Percentiles rank a stretch among this genome's conserved stretches.
Conservation (phyloP, 2,329 filamentous ascomycete species). For the Colletotrichum sp. region DNA sequence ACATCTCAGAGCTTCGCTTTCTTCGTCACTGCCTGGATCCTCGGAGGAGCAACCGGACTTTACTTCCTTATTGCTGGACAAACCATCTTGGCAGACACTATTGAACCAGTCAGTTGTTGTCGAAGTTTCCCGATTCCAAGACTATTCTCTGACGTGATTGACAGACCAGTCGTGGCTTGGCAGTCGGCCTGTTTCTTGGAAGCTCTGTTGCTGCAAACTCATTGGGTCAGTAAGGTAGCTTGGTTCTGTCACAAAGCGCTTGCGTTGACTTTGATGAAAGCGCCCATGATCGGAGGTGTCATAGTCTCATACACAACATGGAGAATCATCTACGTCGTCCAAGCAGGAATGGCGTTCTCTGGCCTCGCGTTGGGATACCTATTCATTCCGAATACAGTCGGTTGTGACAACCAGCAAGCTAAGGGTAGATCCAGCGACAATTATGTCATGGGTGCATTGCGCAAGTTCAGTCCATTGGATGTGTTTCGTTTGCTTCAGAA, state of each 20-base stretch:
- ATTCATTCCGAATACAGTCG: not conserved
- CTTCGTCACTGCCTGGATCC: not conserved
- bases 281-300: not conserved
- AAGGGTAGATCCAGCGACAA: not conserved
- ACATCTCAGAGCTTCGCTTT: not conserved
- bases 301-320: not conserved
- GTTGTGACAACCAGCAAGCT: not conserved
- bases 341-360: not conserved
- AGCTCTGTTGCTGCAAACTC: not conserved
- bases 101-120: not conserved
- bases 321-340: not conserved
- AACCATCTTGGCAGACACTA: not conserved
- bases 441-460: not conserved
- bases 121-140: rapidly evolving
- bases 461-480: not conserved
- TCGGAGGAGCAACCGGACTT: not conserved
- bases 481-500: not conserved
- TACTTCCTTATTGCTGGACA: not conserved
- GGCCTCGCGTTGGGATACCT: not conserved
- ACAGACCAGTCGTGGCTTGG: not conserved
- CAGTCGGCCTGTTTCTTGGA: not conserved
- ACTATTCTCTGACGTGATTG: not conserved
- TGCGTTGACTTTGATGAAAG: not conserved
- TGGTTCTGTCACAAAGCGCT: rapidly evolving
- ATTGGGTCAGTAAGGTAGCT: not conserved